These are phyloP conservation scores for Aleurites moluccanus DNA, from an alignment of 441 rosid genomes.

Conservation along the genomic window DNA sequence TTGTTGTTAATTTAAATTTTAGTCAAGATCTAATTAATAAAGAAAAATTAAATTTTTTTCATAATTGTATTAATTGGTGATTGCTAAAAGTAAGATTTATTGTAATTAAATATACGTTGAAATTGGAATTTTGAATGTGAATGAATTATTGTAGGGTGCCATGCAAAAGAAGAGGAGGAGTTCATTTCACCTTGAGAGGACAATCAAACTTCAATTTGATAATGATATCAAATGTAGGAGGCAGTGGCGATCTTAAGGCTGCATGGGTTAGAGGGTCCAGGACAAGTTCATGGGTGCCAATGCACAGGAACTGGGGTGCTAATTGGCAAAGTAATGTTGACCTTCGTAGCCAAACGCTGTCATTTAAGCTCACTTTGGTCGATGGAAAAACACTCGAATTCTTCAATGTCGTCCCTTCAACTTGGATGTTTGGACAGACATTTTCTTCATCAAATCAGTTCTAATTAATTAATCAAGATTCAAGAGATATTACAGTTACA, in stretches of 20 bases:
- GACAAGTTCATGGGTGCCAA: constrained; percentile 48
- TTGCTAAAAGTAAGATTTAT: too few species aligned
- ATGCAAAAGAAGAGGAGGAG: constrained; percentile 79
- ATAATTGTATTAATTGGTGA: too few species aligned
- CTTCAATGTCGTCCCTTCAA: constrained; percentile 57
- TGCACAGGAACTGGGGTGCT: constrained; percentile 81
- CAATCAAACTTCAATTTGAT: constrained; percentile 71
- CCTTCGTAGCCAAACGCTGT: constrained; percentile 52
- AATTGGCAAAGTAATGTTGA: constrained; percentile 73
- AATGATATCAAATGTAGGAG: constrained; percentile 72
- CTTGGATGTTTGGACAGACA: constrained; percentile 82
- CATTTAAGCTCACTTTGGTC: constrained; percentile 58
- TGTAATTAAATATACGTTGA: too few species aligned
- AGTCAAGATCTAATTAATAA: too few species aligned
- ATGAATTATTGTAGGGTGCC: constrained; percentile 42
- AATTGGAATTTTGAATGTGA: neutral
- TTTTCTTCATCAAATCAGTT: constrained; percentile 63
- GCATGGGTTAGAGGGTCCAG: constrained; percentile 65
- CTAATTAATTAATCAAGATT: neutral
- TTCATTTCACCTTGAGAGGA: constrained; percentile 75
- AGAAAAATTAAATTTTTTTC: too few species aligned
- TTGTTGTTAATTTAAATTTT: too few species aligned
- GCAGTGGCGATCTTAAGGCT: constrained; percentile 62
- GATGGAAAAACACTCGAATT: constrained; percentile 52
- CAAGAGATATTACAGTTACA: neutral